A percentile compares a stretch with the other conserved stretches of the same genome.
phyloP scores from a whole-genome alignment of 1,284 basidiomycete genomes.

The Leccinum fallax region DNA sequence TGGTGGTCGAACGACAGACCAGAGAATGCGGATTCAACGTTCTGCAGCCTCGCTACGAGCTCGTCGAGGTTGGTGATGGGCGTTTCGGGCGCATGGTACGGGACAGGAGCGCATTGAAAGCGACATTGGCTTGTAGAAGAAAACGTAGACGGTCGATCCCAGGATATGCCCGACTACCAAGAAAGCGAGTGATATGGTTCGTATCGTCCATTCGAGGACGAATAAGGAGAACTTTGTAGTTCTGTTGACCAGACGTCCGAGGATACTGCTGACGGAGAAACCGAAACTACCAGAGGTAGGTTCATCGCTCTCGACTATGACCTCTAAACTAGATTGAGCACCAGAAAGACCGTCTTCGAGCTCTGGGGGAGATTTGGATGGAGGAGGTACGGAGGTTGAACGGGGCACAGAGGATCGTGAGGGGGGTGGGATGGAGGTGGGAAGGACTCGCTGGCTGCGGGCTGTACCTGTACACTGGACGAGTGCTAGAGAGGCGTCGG shows the following conservation, averaged over 20 bases:
- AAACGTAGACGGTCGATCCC: slow-evolving; percentile 43
- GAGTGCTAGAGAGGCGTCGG: slow-evolving; percentile 31
- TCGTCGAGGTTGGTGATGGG: slow-evolving; percentile 73
- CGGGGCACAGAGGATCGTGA: slow-evolving; percentile 36
- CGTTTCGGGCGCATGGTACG: slow-evolving; percentile 26
- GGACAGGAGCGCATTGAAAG: slow-evolving; percentile 20
- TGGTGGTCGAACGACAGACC: slow-evolving; percentile 57
- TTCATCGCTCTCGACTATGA: slow-evolving; percentile 64
- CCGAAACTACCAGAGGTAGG: slow-evolving; percentile 30
- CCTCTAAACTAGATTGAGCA: slow-evolving; percentile 51
- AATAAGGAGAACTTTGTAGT: slow-evolving; percentile 31
- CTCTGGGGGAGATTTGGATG: slow-evolving; percentile 25
- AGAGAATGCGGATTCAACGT: slow-evolving; percentile 64
- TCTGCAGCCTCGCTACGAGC: slow-evolving; percentile 64
- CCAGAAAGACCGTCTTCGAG: slow-evolving; percentile 45
- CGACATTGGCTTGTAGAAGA: slow-evolving; percentile 46
- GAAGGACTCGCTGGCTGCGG: slow-evolving; percentile 21
- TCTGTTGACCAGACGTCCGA: slow-evolving; percentile 49
- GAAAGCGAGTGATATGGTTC: slow-evolving; percentile 29
- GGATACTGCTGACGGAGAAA: slow-evolving; percentile 49
- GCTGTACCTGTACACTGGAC: slow-evolving; percentile 31
- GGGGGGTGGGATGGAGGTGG: slow-evolving; percentile 28
- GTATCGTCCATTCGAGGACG: slow-evolving; percentile 44
- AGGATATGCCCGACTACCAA: slow-evolving; percentile 44
- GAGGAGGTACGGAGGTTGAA: slow-evolving; percentile 38